Evolutionary conservation across 2,329 filamentous ascomycete species (phyloP), one percentile per base, ranked within the genome.

Genomic region (Pseudogymnoascus sp.): DNA sequence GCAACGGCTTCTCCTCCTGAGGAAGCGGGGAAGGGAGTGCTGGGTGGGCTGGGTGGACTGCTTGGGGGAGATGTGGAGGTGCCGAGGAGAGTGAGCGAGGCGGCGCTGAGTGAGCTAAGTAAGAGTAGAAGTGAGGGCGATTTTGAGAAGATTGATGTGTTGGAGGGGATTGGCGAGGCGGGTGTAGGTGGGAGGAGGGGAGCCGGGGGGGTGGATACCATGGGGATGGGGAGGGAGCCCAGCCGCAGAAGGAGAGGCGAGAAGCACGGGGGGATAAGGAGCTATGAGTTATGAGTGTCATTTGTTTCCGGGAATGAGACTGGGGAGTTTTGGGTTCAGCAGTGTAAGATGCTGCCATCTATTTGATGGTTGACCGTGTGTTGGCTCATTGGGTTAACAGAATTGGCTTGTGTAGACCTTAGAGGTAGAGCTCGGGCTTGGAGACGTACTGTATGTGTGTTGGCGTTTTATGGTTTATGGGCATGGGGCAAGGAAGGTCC

Each of bases 101-200:
- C 59, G 38, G 63, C 68, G 4, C 61, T 75, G 69, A 82, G 81
- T 65, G 84, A 79, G 2, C 76, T 96, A 69, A 88, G 84, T 69
- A 93, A 93, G 77, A 93, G 90, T 71, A 86, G 86, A 66, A 95
- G 90, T 73, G 92, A 96, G 72, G 58, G 83, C 19, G 93, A 96
- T 69, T 97, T 97, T 71, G 92, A 96, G 71, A 90, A 91, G 73
- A 90, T 95, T 68, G 89, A 94, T 65, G 85, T 87, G 16, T 69
- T 31, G 12, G 65, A 64, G 26, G 62, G 65, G 61, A 33, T 76
- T 26, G 66, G 68, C 59, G 64, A 71, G 63, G 68, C 77, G 65
- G 66, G 68, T 65, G 63, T 67, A 64, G 62, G 66, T 64, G 59
- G 70, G 63, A 58, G 63, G 49, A 61, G 61, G 61, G 29, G 61